phyloP scores from a whole-genome alignment of 352 stramenopile species.

The Phytophthora macrochlamydospora region DNA sequence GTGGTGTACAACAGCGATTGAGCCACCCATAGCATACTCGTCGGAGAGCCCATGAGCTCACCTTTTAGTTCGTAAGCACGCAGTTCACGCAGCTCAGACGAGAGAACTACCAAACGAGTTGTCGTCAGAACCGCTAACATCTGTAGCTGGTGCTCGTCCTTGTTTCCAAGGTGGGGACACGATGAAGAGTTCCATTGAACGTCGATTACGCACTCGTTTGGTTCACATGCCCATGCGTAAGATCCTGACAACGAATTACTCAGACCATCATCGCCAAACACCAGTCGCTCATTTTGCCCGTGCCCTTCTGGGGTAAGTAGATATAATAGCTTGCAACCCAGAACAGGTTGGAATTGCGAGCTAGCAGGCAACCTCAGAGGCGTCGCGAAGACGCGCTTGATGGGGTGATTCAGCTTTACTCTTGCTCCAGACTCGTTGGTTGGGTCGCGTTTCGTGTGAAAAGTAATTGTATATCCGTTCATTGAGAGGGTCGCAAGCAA shows the following conservation, averaged over 20 bases:
- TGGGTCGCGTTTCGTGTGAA: conserved; percentile 49
- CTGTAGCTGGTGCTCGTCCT: conserved; percentile 28
- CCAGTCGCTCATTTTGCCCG: conserved; percentile 26
- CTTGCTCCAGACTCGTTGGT: conserved; percentile 33
- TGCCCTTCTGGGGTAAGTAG: conserved; percentile 20
- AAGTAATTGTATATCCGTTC: conserved; percentile 50
- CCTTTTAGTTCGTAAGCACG: conserved; percentile 39
- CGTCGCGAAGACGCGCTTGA: conserved; percentile 61
- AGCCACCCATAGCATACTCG: conserved; percentile 71
- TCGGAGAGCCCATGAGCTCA: conserved; percentile 41
- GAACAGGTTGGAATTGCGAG: conserved; percentile 29
- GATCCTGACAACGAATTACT: conserved; percentile 6
- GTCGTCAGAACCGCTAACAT: conserved; percentile 61
- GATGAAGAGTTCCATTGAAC: conserved; percentile 56
- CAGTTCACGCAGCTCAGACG: conserved; percentile 36
- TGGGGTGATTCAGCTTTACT: conserved; percentile 43
- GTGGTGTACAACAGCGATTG: conserved; percentile 70
- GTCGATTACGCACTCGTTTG: conserved; percentile 54
- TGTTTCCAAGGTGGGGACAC: conserved; percentile 17
- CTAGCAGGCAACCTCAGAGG: conserved; percentile 40
- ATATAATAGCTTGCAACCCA: conserved; percentile 57
- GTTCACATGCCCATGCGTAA: conserved; percentile 34
- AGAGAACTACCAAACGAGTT: conserved; percentile 64
- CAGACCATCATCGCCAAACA: conserved; percentile 66
- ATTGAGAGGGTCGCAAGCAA: conserved; percentile 59